Evolutionary conservation across 2,329 filamentous ascomycete genomes (phyloP).

Genomic region (Ustulina deusta): DNA sequence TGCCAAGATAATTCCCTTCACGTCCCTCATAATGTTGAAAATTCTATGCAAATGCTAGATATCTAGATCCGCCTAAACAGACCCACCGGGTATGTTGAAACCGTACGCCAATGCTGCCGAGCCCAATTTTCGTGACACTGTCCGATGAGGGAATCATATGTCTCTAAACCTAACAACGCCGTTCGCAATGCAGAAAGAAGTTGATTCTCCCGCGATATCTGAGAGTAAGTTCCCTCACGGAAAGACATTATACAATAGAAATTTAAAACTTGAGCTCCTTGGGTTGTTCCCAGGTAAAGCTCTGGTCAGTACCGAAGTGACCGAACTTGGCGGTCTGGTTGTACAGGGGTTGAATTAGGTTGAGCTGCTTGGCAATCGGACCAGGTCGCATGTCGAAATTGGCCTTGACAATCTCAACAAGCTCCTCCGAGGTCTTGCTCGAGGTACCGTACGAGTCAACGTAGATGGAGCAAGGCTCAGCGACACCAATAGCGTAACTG

Average conservation of each 20-base stretch:
- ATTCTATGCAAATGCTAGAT: constrained; percentile 41
- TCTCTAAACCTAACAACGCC: constrained; percentile 54
- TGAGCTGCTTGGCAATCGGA: constrained; percentile 98
- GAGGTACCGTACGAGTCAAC: constrained; percentile 98
- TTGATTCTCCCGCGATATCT: constrained; percentile 54
- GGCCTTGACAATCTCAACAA: constrained; percentile 91
- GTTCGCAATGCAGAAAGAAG: constrained; percentile 56
- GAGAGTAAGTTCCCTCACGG: constrained; percentile 47
- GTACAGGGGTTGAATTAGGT: constrained; percentile 97
- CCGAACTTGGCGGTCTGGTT: constrained; percentile 99
- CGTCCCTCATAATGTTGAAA: constrained; percentile 42
- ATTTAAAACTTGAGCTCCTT: constrained; percentile 91
- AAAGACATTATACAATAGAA: constrained; percentile 48
- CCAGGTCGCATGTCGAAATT: constrained; percentile 99
- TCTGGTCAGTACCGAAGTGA: constrained; percentile 97
- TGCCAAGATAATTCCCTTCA: constrained; percentile 23
- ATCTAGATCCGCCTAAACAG: constrained; percentile 37
- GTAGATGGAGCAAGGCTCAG: constrained; percentile 97
- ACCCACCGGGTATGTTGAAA: constrained; percentile 53
- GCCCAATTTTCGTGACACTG: constrained; percentile 52
- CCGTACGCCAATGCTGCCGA: constrained; percentile 55
- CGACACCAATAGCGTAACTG: constrained; percentile 98
- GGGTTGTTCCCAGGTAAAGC: constrained; percentile 98
- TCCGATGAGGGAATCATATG: constrained; percentile 55
- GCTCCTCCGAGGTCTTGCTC: constrained; percentile 86